Evolutionary conservation across 345 rosid species (phyloP).

Genomic region (Rhodamnia rubescens): DNA sequence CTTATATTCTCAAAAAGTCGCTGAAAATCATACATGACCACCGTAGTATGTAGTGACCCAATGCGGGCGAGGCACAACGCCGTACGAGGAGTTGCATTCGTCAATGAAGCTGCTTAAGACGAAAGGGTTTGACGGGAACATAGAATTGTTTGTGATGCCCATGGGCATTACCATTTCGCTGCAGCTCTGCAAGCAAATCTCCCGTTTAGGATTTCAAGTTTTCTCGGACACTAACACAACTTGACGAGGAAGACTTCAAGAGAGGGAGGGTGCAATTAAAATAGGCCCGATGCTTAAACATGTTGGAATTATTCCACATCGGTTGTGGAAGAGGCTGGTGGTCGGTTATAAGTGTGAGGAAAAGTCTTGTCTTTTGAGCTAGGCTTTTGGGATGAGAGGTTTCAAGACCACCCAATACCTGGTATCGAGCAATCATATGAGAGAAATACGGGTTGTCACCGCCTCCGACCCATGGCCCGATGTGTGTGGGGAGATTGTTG

Average conservation of each 20-base stretch:
- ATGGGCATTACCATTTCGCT: constrained; percentile 50
- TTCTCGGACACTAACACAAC: neutral
- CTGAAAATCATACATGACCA: neutral
- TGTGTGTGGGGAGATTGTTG: too few species aligned
- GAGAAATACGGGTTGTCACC: too few species aligned
- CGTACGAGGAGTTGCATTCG: neutral
- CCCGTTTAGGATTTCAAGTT: neutral
- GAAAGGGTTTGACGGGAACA: constrained; percentile 23
- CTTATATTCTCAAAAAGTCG: neutral
- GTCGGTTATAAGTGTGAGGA: too few species aligned
- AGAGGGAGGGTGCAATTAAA: neutral
- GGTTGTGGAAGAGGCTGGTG: too few species aligned
- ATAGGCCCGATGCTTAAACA: neutral
- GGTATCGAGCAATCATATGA: too few species aligned
- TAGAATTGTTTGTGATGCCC: constrained; percentile 17
- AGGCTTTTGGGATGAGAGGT: too few species aligned
- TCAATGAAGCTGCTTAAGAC: neutral
- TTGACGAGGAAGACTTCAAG: neutral
- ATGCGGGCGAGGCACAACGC: constrained; percentile 40
- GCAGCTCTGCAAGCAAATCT: constrained; percentile 16
- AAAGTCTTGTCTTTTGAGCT: too few species aligned
- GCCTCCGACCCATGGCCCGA: too few species aligned
- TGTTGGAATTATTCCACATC: too few species aligned
- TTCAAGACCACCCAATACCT: too few species aligned
- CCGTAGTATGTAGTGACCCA: constrained; percentile 28